Percentiles rank a stretch among this genome's conserved stretches.
phyloP scores from a whole-genome alignment of 352 stramenopile genomes.

The Saprolegnia parasitica region DNA sequence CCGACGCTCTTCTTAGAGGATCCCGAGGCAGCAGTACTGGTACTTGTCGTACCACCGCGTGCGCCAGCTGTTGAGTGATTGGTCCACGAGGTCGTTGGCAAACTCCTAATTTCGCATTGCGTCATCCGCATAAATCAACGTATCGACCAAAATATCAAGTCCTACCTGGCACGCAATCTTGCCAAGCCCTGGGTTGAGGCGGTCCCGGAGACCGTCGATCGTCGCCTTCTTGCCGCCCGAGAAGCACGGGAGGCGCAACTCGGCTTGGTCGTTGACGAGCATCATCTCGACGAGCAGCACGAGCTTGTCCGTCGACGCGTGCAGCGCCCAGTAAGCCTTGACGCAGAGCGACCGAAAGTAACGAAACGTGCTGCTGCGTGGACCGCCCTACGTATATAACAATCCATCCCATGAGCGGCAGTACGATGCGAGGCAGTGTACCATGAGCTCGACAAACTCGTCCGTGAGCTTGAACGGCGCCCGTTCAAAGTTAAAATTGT shows the following conservation, averaged over 20 bases:
- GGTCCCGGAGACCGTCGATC: slow-evolving; percentile 66
- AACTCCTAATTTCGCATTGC: too few species aligned
- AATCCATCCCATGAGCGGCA: slow-evolving; percentile 81
- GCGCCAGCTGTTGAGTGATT: slow-evolving; percentile 85
- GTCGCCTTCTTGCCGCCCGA: slow-evolving; percentile 53
- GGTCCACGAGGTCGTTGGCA: slow-evolving; percentile 82
- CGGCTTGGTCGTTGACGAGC: slow-evolving; percentile 27
- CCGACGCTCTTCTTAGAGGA: slow-evolving; percentile 43
- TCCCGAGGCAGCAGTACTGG: slow-evolving; percentile 82
- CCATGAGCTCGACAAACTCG: slow-evolving; percentile 80
- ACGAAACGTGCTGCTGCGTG: slow-evolving; percentile 58
- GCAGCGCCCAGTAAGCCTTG: slow-evolving; percentile 73
- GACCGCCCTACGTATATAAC: slow-evolving; percentile 60
- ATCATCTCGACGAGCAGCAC: slow-evolving; percentile 86
- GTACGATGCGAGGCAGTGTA: slow-evolving; percentile 38
- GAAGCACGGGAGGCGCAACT: slow-evolving; percentile 57
- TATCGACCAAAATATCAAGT: neutral
- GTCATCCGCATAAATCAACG: too few species aligned
- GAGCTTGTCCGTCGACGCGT: slow-evolving; percentile 69
- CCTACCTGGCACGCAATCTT: slow-evolving; percentile 70
- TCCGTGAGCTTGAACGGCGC: slow-evolving; percentile 86
- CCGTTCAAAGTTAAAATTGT: slow-evolving; percentile 77
- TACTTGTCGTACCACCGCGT: slow-evolving; percentile 90
- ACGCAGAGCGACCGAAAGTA: slow-evolving; percentile 82
- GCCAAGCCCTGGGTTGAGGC: slow-evolving; percentile 71